Conservation (phyloP, 805 yeast species). For the Priceomyces haplophilus region DNA sequence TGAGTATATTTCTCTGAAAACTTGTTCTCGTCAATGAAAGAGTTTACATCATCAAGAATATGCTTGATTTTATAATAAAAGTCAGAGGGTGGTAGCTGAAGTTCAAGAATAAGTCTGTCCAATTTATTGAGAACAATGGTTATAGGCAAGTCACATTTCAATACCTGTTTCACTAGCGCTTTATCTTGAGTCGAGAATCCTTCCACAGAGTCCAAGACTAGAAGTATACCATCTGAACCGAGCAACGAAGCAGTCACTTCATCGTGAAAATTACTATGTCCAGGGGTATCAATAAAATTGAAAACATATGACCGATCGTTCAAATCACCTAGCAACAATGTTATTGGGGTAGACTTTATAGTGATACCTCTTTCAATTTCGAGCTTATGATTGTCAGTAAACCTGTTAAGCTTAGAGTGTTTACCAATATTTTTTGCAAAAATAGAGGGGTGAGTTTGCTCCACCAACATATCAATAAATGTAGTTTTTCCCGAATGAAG, state of each 20-base stretch:
- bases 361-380: conserved; percentile 73
- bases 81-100: conserved; percentile 70
- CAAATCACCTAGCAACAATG: conserved; percentile 55
- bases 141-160: conserved; percentile 50
- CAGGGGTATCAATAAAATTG: conserved; percentile 84
- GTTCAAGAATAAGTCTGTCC: conserved; percentile 80
- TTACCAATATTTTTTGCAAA: conserved; percentile 20
- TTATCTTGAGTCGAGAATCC: conserved; percentile 64
- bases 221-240: conserved; percentile 60
- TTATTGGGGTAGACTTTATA: conserved; percentile 58
- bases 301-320: conserved; percentile 51
- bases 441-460: conserved; percentile 57
- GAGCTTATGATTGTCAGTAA: conserved; percentile 66
- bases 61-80: conserved; percentile 65
- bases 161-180: conserved; percentile 48
- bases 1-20: conserved; percentile 25
- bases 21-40: conserved; percentile 38
- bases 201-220: conserved; percentile 83
- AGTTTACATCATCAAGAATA: conserved; percentile 63
- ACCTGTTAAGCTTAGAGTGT: conserved; percentile 49
- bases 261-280: conserved; percentile 81
- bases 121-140: conserved; percentile 71
- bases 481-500: conserved; percentile 85
- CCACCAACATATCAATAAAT: conserved; percentile 63
- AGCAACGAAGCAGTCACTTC: conserved; percentile 60